Evolutionary conservation across 169 alveolate genomes (phyloP).

Genomic region (Toxoplasma gondii): DNA sequence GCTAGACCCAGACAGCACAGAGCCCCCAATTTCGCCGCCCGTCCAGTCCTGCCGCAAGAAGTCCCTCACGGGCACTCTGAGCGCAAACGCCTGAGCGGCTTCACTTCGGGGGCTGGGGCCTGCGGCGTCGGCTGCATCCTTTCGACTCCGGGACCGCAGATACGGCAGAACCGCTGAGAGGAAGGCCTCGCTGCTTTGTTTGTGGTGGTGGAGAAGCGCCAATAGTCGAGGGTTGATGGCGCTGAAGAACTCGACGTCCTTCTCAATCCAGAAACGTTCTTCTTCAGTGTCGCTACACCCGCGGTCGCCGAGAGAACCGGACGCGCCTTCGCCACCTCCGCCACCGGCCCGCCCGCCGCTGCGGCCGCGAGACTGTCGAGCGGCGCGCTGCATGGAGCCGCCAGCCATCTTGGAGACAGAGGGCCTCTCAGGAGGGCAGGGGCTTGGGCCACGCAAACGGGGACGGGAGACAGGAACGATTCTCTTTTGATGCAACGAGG

Average conservation of each 20-base stretch:
- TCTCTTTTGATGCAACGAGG: neutral
- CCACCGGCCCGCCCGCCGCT: slow-evolving; percentile 6
- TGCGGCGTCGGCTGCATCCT: neutral
- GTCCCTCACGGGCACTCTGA: neutral
- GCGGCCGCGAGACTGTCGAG: slow-evolving; percentile 12
- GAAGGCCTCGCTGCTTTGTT: slow-evolving; percentile 43
- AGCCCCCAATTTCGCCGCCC: neutral
- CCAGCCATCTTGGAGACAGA: neutral
- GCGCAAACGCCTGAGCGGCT: neutral
- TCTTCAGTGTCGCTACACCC: slow-evolving; percentile 54
- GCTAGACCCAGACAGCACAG: neutral
- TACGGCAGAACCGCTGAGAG: slow-evolving; percentile 41
- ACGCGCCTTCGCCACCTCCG: neutral
- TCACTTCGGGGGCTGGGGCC: neutral
- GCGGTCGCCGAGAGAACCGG: slow-evolving; percentile 16
- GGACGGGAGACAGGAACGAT: neutral
- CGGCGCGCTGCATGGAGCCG: slow-evolving; percentile 27
- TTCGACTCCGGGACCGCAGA: neutral
- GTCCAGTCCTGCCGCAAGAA: neutral
- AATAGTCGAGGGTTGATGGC: slow-evolving; percentile 58
- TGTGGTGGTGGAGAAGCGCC: slow-evolving; percentile 62
- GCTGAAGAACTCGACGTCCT: slow-evolving; percentile 33
- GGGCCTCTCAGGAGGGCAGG: neutral
- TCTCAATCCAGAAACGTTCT: slow-evolving; percentile 40
- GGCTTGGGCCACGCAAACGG: neutral